phyloP scores from a whole-genome alignment of 2,329 filamentous ascomycete genomes.

The Aspergillaceae sp. region DNA sequence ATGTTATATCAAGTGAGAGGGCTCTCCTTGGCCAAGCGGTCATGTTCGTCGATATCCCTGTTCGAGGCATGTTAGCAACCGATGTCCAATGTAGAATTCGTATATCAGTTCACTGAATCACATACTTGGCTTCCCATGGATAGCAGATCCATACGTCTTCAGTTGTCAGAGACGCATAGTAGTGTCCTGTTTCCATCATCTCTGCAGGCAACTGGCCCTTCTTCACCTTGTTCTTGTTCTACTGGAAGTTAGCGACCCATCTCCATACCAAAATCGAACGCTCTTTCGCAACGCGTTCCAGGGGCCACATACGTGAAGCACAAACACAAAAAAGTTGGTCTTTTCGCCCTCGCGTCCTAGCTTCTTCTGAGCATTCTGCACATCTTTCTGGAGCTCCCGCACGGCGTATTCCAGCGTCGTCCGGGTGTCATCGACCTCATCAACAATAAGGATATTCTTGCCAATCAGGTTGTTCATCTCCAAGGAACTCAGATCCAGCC shows the following conservation, averaged over 20 bases:
- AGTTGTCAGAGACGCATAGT: constrained; percentile 78
- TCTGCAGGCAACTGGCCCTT: constrained; percentile 75
- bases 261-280: not conserved
- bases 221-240: constrained; percentile 98
- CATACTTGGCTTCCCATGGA: constrained; percentile 83
- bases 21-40: constrained; percentile 53
- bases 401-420: constrained; percentile 93
- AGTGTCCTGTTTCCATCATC: constrained; percentile 64
- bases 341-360: constrained; percentile 60
- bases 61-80: constrained; percentile 13
- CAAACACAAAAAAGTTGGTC: constrained; percentile 90
- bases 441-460: constrained; percentile 85
- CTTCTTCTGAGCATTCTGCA: constrained; percentile 67
- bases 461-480: constrained; percentile 84
- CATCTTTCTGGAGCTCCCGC: constrained; percentile 88
- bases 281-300: not conserved
- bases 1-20: constrained; percentile 22
- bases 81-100: not conserved
- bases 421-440: constrained; percentile 91
- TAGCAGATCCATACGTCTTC: constrained; percentile 98
- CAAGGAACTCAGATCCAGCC: constrained; percentile 82
- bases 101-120: constrained; percentile 7
- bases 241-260: constrained; percentile 8
- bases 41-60: constrained; percentile 85
- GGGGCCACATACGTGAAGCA: constrained; percentile 64